These are phyloP conservation scores for Talaromyces islandicus DNA, from an alignment of 2,329 filamentous ascomycete species.

Conservation along the genomic window DNA sequence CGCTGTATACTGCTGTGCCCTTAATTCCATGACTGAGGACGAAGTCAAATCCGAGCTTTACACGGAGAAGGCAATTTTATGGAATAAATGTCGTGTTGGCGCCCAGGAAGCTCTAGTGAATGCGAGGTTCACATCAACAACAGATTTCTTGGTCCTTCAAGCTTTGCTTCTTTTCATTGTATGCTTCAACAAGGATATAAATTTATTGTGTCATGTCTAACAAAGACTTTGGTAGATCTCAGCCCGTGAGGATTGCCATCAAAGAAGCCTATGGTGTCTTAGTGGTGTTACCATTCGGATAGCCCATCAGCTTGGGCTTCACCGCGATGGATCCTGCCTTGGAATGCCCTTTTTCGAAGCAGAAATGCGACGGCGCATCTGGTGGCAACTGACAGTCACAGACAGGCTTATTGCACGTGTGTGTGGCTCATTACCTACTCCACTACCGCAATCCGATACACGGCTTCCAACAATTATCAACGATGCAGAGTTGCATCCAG, in stretches of 20 bases:
- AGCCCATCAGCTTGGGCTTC: conserved; percentile 61
- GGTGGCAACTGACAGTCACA: background rate
- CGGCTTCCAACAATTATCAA: background rate
- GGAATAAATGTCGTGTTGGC: background rate
- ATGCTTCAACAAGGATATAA: background rate
- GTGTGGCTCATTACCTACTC: background rate
- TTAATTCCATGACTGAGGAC: background rate
- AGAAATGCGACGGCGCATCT: conserved; percentile 61
- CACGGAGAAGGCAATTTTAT: background rate
- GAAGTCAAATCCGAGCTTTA: background rate
- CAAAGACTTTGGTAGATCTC: background rate
- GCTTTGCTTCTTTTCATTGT: background rate
- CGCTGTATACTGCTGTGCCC: conserved; percentile 58
- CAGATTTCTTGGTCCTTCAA: background rate
- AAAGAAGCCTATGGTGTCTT: conserved; percentile 20
- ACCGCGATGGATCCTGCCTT: conserved; percentile 54
- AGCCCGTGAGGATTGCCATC: background rate
- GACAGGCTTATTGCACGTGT: background rate
- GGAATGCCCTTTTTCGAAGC: conserved; percentile 57
- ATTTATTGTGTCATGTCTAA: background rate
- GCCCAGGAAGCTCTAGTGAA: background rate
- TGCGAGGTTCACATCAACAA: background rate
- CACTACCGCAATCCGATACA: background rate
- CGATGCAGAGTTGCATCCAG: conserved; percentile 18
- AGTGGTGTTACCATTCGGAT: conserved; percentile 59